Base-by-base conservation (phyloP, 352 stramenopile species). In the Globisporangium canariense region DNA sequence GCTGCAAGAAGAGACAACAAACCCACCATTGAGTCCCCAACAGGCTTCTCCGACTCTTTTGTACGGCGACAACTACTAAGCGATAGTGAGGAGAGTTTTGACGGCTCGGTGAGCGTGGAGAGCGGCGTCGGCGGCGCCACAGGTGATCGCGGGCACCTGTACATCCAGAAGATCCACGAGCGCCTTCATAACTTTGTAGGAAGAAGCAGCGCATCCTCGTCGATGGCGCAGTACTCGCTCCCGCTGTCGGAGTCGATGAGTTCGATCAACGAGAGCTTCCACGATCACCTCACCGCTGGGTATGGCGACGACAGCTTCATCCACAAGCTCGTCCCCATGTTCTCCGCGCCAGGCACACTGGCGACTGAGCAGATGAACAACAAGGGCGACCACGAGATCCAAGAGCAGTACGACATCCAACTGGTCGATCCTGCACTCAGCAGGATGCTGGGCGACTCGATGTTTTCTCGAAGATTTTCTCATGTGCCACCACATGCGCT, bases 241-340 rank as follows among this genome's bases (percentile, higher is more conserved):
- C 81, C 79, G 30, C 65, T 73, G 10, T 89, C 81, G 0, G 79
- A 90, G 25, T 78, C 77, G 25, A 76, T 86, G 36, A 90, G 76
- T 58, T 92, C 76, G 9, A 78, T 89, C 45, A 73, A 81, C 50
- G 77, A 81, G 18, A 88, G 67, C 38, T 68, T 85, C n/a, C 62
- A 70, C 57, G 66, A 62, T 0, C 38, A 67, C 1, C 59, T 62
- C 10, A 36, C 20, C 6, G 49, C 57, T 16, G 50, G 68, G 8
- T 46, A 62, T 34, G 64, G 64, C 13, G 63, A 80, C 22, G 76
- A 83, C 38, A 78, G 72, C 41, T 78, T 91, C 9, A 68, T 88
- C 34, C 86, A 89, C 58, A 67, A 81, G 20, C 51, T 92, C 34
- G 68, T 92, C 0, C 81, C 83, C 7, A 83, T 92, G 57, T 92